Evolutionary conservation across 768 basidiomycete genomes (phyloP), one percentile per base, ranked within the genome.

Genomic region (Cantharellus anzutake): DNA sequence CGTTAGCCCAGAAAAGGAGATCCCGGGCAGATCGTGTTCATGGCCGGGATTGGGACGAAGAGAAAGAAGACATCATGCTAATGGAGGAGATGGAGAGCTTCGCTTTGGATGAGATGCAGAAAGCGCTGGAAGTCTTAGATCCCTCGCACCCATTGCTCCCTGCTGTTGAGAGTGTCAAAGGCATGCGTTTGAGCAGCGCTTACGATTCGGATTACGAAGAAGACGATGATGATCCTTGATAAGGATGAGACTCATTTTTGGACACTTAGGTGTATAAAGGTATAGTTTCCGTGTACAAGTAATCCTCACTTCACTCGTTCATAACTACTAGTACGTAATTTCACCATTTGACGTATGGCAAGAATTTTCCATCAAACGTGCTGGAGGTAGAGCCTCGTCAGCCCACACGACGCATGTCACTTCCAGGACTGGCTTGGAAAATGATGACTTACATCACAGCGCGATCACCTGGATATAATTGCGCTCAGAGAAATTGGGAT

Each of bases 71-170:
- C 63, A 70, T 85, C 64, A 78, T 77, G 67, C 67, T 87, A 58
- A 66, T 85, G 42, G 84, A 89, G 68, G 86, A 90, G 73, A 81
- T 87, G 71, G 86, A 87, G 68, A 85, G 85, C 60, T 86, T 83
- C 66, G 83, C 80, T 64, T 67, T 87, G 63, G 85, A 87, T 67
- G 86, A 87, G 67, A 86, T 88, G 80, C 76, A 71, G 51, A 82
- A 79, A 74, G 73, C 83, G 70, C 65, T 86, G 58, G 62, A 65
- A 50, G 63, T 72, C 61, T 71, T 88, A 59, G 82, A 86, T 63
- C 63, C 69, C 35, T 75, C 75, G 52, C 82, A 86, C 68, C 73
- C 78, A n/a, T 65, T 88, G 61, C 66, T 86, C 57, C 74, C 87
- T 44, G 84, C 84, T 0, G 73, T 88, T 1, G 75, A 79, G 59